These are phyloP conservation scores for Sorghum bicolor DNA, from an alignment of 176 grass and related monocot species.

Conservation along the genomic window DNA sequence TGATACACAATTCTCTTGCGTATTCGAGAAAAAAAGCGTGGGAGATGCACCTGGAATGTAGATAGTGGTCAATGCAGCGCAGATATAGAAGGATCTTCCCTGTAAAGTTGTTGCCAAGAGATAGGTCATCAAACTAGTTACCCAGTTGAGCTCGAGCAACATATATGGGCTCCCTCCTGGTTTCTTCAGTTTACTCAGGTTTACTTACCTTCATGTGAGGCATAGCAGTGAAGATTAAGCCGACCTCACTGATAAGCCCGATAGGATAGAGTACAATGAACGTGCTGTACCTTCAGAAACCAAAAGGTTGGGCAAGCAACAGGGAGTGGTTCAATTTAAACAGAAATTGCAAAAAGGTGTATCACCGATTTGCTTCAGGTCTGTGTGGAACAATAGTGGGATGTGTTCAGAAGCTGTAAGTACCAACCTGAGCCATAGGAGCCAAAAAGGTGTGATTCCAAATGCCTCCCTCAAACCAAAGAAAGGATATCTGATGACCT, in stretches of 20 bases:
- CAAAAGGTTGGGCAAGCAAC: not conserved
- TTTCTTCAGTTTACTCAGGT: not conserved
- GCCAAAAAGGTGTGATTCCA: slow-evolving; percentile 53
- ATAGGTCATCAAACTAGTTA: not conserved
- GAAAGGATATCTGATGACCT: slow-evolving; percentile 75
- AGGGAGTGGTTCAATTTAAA: not conserved
- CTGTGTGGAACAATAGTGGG: not conserved
- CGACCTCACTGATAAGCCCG: not conserved
- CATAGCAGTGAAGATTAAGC: not conserved
- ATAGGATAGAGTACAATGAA: not conserved
- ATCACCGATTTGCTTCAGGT: not conserved
- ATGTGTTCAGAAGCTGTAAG: not conserved
- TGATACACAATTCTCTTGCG: too few species aligned
- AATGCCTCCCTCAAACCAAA: slow-evolving; percentile 68
- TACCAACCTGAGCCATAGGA: slow-evolving; percentile 64
- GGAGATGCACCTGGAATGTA: slow-evolving; percentile 43
- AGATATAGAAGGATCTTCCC: slow-evolving; percentile 6
- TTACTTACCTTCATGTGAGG: slow-evolving; percentile 29
- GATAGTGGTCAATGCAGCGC: not conserved
- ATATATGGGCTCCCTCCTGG: too few species aligned
- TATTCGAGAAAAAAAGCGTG: too few species aligned
- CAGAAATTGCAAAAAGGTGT: not conserved
- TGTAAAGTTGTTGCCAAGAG: not conserved
- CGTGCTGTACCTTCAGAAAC: not conserved
- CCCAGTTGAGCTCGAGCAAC: not conserved